Base-by-base conservation (phyloP, 2,329 filamentous ascomycete species). In the Aspergillus fructus region DNA sequence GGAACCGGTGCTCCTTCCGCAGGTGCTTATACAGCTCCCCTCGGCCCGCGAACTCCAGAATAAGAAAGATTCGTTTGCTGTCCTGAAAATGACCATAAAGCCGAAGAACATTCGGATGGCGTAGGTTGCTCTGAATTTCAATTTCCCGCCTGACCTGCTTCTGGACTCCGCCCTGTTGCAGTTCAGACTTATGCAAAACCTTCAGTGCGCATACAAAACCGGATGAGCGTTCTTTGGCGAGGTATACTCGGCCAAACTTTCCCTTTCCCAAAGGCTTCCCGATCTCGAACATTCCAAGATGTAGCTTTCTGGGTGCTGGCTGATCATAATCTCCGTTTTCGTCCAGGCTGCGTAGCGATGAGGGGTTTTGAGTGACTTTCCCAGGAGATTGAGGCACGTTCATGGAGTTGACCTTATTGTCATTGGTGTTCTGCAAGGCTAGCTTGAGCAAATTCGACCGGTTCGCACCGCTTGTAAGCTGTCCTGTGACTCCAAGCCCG, bases 281-380 rank as follows among this genome's bases (percentile, higher is more conserved):
- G 63, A 96, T 96, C 74, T 96, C 92, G 73, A 96, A 96, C 90
- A 96, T 96, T 75, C 91, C 90, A 4, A 96, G 85, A 71, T 96
- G 91, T 76, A 93, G 93, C 65, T 91, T 71, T 55, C 78, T 80
- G 4, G 78, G 74, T 54, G 61, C 73, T 68, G 85, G 82, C 68
- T 88, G 85, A 48, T 87, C 81, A 57, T 83, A 78, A 54, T 70
- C 69, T 7, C 66, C 64, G 58, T 73, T 71, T 55, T 71, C 74
- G 45, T 89, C 88, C 79, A 75, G 72, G 47, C 69, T 67, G 55
- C 73, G 68, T 63, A 71, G 63, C 60, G 65, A 58, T 59, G 71
- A 65, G 66, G 68, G 67, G 68, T 64, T 67, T 62, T 72, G 71
- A 83, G 56, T 84, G 81, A 59, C 84, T 80, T 80, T 90, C 84